Conservation (phyloP, 2,329 filamentous ascomycete genomes). For the Onygenales sp. region DNA sequence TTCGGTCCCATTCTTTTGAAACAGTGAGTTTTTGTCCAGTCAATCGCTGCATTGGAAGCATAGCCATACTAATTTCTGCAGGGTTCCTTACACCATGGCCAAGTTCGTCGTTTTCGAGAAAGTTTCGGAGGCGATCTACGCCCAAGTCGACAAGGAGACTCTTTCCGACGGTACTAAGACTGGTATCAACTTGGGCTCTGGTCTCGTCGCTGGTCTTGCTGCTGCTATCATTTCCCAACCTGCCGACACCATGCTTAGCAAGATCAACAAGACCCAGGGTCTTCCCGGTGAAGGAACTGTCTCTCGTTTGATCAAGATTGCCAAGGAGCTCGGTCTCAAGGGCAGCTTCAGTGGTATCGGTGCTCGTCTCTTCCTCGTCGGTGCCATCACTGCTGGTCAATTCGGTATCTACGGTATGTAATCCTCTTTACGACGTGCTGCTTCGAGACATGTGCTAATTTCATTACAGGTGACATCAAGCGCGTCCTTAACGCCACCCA, state of each 20-base stretch:
- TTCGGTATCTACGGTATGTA: slow-evolving; percentile 67
- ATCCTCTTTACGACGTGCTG: background rate
- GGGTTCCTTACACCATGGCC: slow-evolving; percentile 87
- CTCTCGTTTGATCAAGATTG: slow-evolving; percentile 77
- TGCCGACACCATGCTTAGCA: slow-evolving; percentile 86
- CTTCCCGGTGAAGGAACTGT: slow-evolving; percentile 75
- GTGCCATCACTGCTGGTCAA: slow-evolving; percentile 67
- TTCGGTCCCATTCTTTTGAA: slow-evolving; percentile 84
- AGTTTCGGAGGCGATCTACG: slow-evolving; percentile 66
- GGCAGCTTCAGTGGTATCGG: slow-evolving; percentile 75
- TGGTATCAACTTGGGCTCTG: slow-evolving; percentile 72
- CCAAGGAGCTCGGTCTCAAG: slow-evolving; percentile 69
- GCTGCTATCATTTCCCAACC: slow-evolving; percentile 81
- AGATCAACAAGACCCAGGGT: slow-evolving; percentile 94
- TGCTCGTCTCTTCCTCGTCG: slow-evolving; percentile 67
- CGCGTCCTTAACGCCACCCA: slow-evolving; percentile 59
- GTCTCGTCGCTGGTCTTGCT: slow-evolving; percentile 78
- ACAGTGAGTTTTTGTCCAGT: slow-evolving; percentile 46
- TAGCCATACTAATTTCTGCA: slow-evolving; percentile 25
- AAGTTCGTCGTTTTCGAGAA: slow-evolving; percentile 95
- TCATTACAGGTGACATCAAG: slow-evolving; percentile 45
- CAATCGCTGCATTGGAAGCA: background rate
- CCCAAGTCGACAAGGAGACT: slow-evolving; percentile 58
- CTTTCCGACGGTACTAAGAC: slow-evolving; percentile 64
- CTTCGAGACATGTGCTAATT: slow-evolving; percentile 7